Evolutionary conservation across 1,139 yeast species (phyloP), one percentile per base, ranked within the genome.

Genomic region (Candida anutae): DNA sequence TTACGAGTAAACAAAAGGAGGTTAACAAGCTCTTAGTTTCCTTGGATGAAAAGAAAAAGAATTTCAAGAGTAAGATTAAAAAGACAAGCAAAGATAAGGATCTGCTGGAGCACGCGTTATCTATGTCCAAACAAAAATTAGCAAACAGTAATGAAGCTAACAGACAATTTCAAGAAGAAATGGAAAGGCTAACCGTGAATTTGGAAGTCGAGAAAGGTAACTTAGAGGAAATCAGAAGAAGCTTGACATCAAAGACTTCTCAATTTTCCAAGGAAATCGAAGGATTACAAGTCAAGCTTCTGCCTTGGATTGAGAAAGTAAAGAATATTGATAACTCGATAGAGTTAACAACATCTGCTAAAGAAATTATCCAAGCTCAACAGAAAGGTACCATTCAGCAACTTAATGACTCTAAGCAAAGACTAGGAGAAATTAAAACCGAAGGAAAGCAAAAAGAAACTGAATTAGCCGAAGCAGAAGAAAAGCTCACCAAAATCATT

Each of bases 231-330:
- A 77, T 88, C 13, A 75, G 90, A 44, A 45, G 64, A 8, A 74
- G 74, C 17, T 62, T 90, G 31, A 76, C 85, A 11, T 79, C 75
- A 29, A 84, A 85, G 46, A 90, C 94, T 0, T 69, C 77, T 10
- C 72, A 57, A 3, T 70, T 76, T 34, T 72, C 85, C 0, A 66
- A 65, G 13, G 67, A 80, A 43, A 77, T 85, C 29, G 84, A 77
- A 40, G 42, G 46, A 5, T 56, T 77, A 22, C 93, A 84, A 44
- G 65, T 64, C 6, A 63, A 77, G 36, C 55, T 87, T 6, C 90
- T 83, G 37, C 98, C 98, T 0, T 87, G 94, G 93, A 76, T 74
- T 35, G 77, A 70, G 20, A 70, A 76, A 39, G 60, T 87, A 22
- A 77, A 74, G 34, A 69, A 69, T 15, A 80, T 79, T 33, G 77